phyloP scores from a whole-genome alignment of 2,329 filamentous ascomycete species.

The Neofusicoccum sp. region DNA sequence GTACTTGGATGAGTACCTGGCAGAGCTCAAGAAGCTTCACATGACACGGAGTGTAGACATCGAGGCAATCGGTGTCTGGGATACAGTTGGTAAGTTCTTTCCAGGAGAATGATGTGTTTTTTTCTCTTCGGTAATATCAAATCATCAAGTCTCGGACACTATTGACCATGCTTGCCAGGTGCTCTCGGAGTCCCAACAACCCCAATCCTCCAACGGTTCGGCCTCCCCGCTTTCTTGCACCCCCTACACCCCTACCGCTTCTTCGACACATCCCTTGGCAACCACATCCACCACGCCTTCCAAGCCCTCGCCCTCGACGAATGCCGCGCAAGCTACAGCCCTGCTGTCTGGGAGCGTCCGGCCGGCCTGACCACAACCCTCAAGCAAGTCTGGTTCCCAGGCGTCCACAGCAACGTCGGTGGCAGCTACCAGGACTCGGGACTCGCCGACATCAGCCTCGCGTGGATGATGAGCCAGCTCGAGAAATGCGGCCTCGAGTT shows the following conservation, averaged over 20 bases:
- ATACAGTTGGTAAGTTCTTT: conserved; percentile 45
- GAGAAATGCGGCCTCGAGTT: conserved; percentile 46
- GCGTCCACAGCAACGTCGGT: conserved; percentile 50
- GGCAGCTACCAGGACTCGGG: conserved; percentile 49
- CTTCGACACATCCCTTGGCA: conserved; percentile 45
- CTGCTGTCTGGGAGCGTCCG: conserved; percentile 52
- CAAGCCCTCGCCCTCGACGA: conserved; percentile 61
- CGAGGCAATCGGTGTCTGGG: conserved; percentile 53
- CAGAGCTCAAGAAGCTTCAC: conserved; percentile 34
- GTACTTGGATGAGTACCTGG: conserved; percentile 33
- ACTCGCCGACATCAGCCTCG: conserved; percentile 52
- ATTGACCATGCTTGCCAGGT: neutral
- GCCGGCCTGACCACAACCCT: conserved; percentile 24
- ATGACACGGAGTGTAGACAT: conserved; percentile 47
- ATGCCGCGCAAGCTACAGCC: conserved; percentile 53
- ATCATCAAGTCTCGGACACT: neutral
- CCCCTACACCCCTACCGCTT: conserved; percentile 27
- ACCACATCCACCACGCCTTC: conserved; percentile 56
- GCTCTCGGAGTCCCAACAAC: conserved; percentile 46
- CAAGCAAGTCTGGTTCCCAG: conserved; percentile 50
- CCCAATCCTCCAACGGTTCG: conserved; percentile 32
- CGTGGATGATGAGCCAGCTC: conserved; percentile 58
- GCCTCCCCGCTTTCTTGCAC: conserved; percentile 36
- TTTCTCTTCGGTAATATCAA: neutral
- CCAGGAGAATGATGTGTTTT: neutral